Conservation (phyloP, 2,329 filamentous ascomycete genomes). For the Aaosphaeria pasadenensis region DNA sequence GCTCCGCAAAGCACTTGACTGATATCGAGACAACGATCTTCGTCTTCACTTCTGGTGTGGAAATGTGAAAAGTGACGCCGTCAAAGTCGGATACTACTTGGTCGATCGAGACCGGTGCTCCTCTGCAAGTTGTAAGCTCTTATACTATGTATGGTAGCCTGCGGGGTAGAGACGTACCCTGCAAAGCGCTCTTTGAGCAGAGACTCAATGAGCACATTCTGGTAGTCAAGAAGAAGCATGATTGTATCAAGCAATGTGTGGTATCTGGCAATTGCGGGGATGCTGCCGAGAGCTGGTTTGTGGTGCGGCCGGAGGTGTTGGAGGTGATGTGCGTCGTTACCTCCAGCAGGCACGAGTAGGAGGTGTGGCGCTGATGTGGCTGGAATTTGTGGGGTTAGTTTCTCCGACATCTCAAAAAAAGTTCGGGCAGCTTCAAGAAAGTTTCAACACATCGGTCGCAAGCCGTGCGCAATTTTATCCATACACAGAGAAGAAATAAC, state of each 20-base stretch:
- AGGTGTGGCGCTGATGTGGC: constrained; percentile 14
- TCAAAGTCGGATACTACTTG: constrained; percentile 99
- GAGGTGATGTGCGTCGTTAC: constrained; percentile 22
- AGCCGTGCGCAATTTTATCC: constrained; percentile 1
- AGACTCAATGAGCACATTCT: constrained; percentile 96
- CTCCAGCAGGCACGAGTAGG: no score
- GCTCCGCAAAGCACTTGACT: constrained; percentile 91
- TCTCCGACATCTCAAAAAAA: constrained; percentile 24
- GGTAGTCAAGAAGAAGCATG: constrained; percentile 96
- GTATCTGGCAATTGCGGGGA: constrained; percentile 9
- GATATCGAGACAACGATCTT: constrained; percentile 93
- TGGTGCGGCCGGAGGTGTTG: not conserved
- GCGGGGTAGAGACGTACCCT: constrained; percentile 56
- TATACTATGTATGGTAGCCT: constrained; percentile 24
- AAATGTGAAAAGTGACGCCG: constrained; percentile 97
- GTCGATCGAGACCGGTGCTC: constrained; percentile 83
- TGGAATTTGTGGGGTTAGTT: constrained; percentile 21
- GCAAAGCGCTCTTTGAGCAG: constrained; percentile 93
- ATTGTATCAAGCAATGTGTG: constrained; percentile 11
- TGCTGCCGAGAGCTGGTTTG: constrained; percentile 4
- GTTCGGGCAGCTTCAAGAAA: constrained; percentile 28
- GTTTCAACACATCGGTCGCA: constrained; percentile 13
- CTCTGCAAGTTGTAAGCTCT: constrained; percentile 55
- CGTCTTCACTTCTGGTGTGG: constrained; percentile 88
- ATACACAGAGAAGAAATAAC: constrained; percentile 1